phyloP scores from a whole-genome alignment of 2,329 filamentous ascomycete genomes.

The Aspergillus calidoustus region DNA sequence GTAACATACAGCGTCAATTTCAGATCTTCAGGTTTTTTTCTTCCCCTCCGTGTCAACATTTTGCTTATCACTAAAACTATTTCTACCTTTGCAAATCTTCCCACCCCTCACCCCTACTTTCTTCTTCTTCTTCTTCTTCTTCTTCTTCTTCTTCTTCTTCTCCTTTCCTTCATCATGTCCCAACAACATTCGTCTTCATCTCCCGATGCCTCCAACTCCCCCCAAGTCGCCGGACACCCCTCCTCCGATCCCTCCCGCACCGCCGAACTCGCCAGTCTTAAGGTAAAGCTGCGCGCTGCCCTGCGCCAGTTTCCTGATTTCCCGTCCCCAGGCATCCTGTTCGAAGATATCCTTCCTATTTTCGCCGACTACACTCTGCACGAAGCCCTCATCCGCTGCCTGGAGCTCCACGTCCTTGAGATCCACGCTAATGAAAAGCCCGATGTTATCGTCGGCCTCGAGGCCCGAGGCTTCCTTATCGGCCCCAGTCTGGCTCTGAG shows the following conservation, averaged over 20 bases:
- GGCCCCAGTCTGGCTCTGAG: slow-evolving; percentile 85
- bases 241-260: slow-evolving; percentile 52
- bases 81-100: slow-evolving; percentile 25
- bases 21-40: slow-evolving; percentile 18
- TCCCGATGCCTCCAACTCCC: slow-evolving; percentile 46
- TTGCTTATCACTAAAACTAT: slow-evolving; percentile 26
- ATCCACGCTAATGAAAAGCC: slow-evolving; percentile 67
- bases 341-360: slow-evolving; percentile 97
- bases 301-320: slow-evolving; percentile 91
- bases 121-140: slow-evolving; percentile 17
- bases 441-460: slow-evolving; percentile 90
- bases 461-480: slow-evolving; percentile 94
- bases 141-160: slow-evolving; percentile 20
- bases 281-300: slow-evolving; percentile 69
- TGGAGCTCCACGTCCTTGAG: slow-evolving; percentile 78
- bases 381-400: slow-evolving; percentile 75
- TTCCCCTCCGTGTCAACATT: slow-evolving; percentile 1
- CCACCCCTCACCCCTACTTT: slow-evolving; percentile 25
- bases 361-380: slow-evolving; percentile 80
- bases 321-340: slow-evolving; percentile 87
- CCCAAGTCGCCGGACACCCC: slow-evolving; percentile 49
- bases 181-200: slow-evolving; percentile 34
- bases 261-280: slow-evolving; percentile 66
- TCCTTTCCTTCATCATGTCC: slow-evolving; percentile 44
- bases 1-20: slow-evolving; percentile 6